A percentile compares a stretch with the other conserved stretches of the same genome.
Evolutionary conservation across 2,329 filamentous ascomycete genomes (phyloP).

Genomic region (Atkinsonella hypoxylon): DNA sequence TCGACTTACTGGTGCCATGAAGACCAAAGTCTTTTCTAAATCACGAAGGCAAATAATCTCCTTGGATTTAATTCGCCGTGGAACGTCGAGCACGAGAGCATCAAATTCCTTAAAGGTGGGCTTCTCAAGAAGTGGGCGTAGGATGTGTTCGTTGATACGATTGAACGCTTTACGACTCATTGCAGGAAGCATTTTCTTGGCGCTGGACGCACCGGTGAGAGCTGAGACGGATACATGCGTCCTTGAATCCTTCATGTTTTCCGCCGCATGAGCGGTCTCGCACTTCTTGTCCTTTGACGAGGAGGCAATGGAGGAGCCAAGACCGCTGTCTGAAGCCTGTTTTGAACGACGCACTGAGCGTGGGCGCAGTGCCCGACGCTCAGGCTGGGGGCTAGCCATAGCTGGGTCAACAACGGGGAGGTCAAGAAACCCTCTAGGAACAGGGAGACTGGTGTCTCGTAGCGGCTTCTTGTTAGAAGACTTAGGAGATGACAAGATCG

Average conservation of each 20-base stretch:
- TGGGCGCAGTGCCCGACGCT: slow-evolving; percentile 40
- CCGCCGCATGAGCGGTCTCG: slow-evolving; percentile 22
- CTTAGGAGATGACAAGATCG: slow-evolving; percentile 22
- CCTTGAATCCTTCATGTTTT: slow-evolving; percentile 17
- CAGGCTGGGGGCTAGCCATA: slow-evolving; percentile 30
- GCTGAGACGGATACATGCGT: slow-evolving; percentile 34
- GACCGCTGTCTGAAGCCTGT: slow-evolving; percentile 73
- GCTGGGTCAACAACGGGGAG: slow-evolving; percentile 40
- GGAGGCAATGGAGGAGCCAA: slow-evolving; percentile 70
- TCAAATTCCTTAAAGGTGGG: slow-evolving; percentile 67
- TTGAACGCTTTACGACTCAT: slow-evolving; percentile 60
- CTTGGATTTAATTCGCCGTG: slow-evolving; percentile 67
- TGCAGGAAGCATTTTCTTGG: slow-evolving; percentile 38
- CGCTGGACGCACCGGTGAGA: slow-evolving; percentile 43
- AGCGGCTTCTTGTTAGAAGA: slow-evolving; percentile 22
- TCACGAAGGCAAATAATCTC: slow-evolving; percentile 86
- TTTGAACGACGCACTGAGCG: slow-evolving; percentile 44
- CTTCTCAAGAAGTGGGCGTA: slow-evolving; percentile 67
- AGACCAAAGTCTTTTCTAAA: slow-evolving; percentile 85
- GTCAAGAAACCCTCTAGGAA: slow-evolving; percentile 48
- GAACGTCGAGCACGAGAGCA: slow-evolving; percentile 65
- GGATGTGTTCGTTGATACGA: slow-evolving; percentile 68
- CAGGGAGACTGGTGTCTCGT: slow-evolving; percentile 44
- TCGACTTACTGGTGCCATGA: slow-evolving; percentile 85
- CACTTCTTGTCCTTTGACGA: slow-evolving; percentile 39